Percentiles rank a stretch among this genome's conserved stretches.
Conservation (phyloP, 2,329 filamentous ascomycete genomes). For the Stagonosporopsis cucurbitacearum region DNA sequence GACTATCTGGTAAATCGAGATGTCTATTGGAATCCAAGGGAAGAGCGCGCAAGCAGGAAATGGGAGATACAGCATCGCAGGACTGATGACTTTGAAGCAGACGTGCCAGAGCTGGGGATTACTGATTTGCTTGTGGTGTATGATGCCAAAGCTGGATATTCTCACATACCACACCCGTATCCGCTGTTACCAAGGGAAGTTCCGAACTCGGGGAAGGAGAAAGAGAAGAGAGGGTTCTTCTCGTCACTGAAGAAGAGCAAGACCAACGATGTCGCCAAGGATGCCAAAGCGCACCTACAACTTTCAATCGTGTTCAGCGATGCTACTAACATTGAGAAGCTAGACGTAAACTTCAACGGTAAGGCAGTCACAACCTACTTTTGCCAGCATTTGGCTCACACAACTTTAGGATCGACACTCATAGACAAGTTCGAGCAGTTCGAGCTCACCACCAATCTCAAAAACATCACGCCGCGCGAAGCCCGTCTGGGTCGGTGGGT, state of each 20-base stretch:
- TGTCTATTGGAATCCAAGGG: constrained; percentile 68
- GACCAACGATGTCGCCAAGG: constrained; percentile 36
- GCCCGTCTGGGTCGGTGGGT: constrained; percentile 54
- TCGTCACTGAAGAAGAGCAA: constrained; percentile 46
- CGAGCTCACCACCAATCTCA: constrained; percentile 47
- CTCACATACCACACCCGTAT: constrained; percentile 64
- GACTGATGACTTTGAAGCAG: constrained; percentile 49
- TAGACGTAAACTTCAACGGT: constrained; percentile 48
- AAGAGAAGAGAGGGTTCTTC: constrained; percentile 45
- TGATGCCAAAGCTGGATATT: constrained; percentile 66
- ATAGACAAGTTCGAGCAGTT: constrained; percentile 52
- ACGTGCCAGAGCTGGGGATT: constrained; percentile 63
- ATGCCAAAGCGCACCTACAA: constrained; percentile 50
- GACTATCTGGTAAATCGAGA: constrained; percentile 74
- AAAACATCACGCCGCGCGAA: constrained; percentile 46
- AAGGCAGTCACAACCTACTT: constrained; percentile 1
- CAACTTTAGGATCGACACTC: constrained; percentile 43
- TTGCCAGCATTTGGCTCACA: neutral
- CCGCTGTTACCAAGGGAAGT: constrained; percentile 63
- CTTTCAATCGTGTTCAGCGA: constrained; percentile 50
- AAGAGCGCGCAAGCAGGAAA: constrained; percentile 66
- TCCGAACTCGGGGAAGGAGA: constrained; percentile 29
- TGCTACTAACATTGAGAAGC: constrained; percentile 50
- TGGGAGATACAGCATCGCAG: constrained; percentile 64
- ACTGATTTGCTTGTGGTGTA: constrained; percentile 71